Evolutionary conservation across 306 rosid species (phyloP).

Genomic region (Begonia fuchsioides): DNA sequence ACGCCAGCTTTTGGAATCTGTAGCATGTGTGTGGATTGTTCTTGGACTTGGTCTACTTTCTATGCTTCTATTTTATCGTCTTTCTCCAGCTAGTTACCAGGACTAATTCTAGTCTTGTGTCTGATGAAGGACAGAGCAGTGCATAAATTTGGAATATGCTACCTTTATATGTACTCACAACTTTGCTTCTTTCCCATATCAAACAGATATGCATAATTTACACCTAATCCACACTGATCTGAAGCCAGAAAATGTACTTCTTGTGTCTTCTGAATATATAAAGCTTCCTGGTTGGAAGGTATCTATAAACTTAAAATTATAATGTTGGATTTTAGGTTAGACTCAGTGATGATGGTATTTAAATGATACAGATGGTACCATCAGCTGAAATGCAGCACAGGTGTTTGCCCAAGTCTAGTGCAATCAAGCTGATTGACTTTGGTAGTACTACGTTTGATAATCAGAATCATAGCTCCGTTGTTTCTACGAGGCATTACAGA

Average conservation of each 20-base stretch:
- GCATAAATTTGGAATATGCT: too few species aligned
- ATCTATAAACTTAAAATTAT: constrained; percentile 23
- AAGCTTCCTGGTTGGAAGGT: constrained; percentile 85
- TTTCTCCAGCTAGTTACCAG: constrained; percentile 22
- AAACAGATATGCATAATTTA: constrained; percentile 87
- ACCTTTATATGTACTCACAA: constrained; percentile 4
- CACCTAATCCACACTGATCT: constrained; percentile 82
- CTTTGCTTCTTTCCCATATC: constrained; percentile 31
- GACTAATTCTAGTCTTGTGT: constrained; percentile 23
- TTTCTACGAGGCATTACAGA: constrained; percentile 94
- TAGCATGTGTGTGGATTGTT: constrained; percentile 92
- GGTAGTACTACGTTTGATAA: constrained; percentile 89
- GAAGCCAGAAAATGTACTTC: constrained; percentile 99
- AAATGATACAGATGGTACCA: constrained; percentile 75
- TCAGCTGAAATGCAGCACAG: constrained; percentile 68
- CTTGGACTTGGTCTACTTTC: constrained; percentile 42
- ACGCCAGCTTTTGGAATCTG: constrained; percentile 99
- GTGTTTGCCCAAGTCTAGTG: constrained; percentile 99
- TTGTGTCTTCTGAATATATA: constrained; percentile 80
- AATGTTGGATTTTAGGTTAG: constrained; percentile 18
- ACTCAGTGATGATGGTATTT: constrained; percentile 20
- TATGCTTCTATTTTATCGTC: constrained; percentile 18
- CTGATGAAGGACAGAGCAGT: constrained; percentile 17
- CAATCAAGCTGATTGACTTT: constrained; percentile 99
- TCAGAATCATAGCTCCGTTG: constrained; percentile 88